phyloP scores from a whole-genome alignment of 2,329 filamentous ascomycete species.

The Cordyceps javanica region DNA sequence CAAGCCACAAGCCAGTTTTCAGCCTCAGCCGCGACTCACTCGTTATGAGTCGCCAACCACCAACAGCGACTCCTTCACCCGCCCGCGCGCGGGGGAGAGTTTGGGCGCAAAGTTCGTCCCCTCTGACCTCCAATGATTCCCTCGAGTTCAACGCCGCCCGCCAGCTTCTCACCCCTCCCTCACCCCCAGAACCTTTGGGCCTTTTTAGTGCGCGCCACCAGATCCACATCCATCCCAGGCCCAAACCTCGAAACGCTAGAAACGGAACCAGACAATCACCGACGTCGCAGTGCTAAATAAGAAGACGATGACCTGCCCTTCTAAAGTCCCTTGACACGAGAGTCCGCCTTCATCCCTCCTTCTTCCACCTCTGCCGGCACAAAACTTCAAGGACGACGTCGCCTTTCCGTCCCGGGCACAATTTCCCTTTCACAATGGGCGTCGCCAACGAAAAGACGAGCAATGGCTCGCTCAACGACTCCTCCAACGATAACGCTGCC shows the following conservation, averaged over 20 bases:
- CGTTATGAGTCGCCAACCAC: too few species aligned
- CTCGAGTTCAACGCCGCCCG: too few species aligned
- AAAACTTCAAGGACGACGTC: background rate
- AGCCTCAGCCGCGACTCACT: background rate
- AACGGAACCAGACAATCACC: background rate
- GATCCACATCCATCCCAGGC: conserved; percentile 1
- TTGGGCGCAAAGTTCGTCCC: background rate
- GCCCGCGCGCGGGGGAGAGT: background rate
- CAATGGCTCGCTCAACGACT: conserved; percentile 14
- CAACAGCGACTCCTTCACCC: background rate
- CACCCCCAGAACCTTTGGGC: background rate
- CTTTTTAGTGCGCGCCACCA: background rate
- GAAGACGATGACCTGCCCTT: background rate
- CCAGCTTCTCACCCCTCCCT: too few species aligned
- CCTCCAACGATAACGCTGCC: conserved; percentile 12
- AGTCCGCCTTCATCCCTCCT: background rate
- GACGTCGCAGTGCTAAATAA: conserved; percentile 1
- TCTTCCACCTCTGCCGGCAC: too few species aligned
- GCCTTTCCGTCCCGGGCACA: background rate
- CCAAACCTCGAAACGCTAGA: background rate
- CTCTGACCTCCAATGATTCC: background rate
- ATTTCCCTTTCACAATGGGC: conserved; percentile 14
- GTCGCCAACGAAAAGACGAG: conserved; percentile 16
- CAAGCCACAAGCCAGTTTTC: background rate
- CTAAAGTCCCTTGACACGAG: background rate